Evolutionary conservation across 2,329 filamentous ascomycete genomes (phyloP).

Genomic region (Ophiostoma montium): DNA sequence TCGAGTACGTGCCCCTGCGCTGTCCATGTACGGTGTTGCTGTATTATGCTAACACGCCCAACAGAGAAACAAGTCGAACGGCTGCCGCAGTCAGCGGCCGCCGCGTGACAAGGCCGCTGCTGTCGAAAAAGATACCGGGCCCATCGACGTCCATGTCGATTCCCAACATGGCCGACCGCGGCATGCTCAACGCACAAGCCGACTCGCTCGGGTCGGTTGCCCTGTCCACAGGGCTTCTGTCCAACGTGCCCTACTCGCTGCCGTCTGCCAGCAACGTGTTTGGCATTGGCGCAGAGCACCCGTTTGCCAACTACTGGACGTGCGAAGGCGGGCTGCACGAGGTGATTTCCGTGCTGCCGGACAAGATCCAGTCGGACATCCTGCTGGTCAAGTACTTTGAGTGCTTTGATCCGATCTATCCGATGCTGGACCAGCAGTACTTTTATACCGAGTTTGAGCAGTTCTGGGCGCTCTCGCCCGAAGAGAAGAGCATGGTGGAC

Average conservation of each 20-base stretch:
- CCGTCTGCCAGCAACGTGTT: slow-evolving; percentile 64
- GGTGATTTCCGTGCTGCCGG: slow-evolving; percentile 60
- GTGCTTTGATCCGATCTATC: slow-evolving; percentile 66
- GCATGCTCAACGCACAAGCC: slow-evolving; percentile 30
- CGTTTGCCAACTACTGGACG: slow-evolving; percentile 77
- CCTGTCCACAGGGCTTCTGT: slow-evolving; percentile 48
- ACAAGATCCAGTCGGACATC: slow-evolving; percentile 62
- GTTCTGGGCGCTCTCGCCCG: slow-evolving; percentile 51
- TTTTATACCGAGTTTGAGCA: slow-evolving; percentile 68
- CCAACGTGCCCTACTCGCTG: slow-evolving; percentile 57
- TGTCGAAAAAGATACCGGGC: slow-evolving; percentile 31
- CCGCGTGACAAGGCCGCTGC: slow-evolving; percentile 42
- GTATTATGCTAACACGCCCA: not conserved
- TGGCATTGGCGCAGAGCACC: slow-evolving; percentile 65
- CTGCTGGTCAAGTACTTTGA: slow-evolving; percentile 51
- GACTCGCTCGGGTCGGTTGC: slow-evolving; percentile 34
- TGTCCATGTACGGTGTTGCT: not conserved
- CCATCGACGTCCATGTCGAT: slow-evolving; percentile 26
- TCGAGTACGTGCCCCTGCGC: slow-evolving; percentile 42
- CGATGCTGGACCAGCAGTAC: slow-evolving; percentile 61
- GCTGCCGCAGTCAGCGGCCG: slow-evolving; percentile 31
- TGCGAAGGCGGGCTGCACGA: slow-evolving; percentile 61
- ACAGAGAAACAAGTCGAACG: slow-evolving; percentile 44
- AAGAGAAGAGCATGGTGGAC: slow-evolving; percentile 48
- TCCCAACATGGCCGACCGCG: slow-evolving; percentile 42